Percentiles rank a stretch among this genome's conserved stretches.
These are phyloP conservation scores for Glutinoglossum americanum DNA, from an alignment of 495 filamentous ascomycete species.

Conservation along the genomic window DNA sequence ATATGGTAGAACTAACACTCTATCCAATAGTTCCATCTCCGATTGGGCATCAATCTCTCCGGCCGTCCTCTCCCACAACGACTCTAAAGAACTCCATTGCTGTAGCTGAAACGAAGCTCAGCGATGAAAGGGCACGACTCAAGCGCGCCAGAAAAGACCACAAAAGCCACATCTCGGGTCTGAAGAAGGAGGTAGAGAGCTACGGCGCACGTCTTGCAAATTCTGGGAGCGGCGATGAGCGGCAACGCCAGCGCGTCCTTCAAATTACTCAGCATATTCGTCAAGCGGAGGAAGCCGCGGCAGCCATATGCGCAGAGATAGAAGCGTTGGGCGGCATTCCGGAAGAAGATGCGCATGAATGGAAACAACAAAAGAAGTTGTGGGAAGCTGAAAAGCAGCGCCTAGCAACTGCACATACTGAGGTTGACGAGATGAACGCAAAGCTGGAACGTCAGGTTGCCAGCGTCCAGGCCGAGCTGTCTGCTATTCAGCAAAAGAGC, in stretches of 20 bases:
- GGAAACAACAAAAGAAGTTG: slow-evolving; percentile 33
- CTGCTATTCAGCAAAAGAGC: slow-evolving; percentile 43
- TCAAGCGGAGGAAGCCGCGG: slow-evolving; percentile 60
- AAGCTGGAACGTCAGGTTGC: slow-evolving; percentile 41
- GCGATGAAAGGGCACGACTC: slow-evolving; percentile 51
- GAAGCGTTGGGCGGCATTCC: slow-evolving; percentile 46
- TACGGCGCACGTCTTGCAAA: slow-evolving; percentile 42
- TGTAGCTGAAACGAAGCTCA: slow-evolving; percentile 54
- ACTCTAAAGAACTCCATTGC: slow-evolving; percentile 75
- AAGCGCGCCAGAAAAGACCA: slow-evolving; percentile 64
- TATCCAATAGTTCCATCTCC: slow-evolving; percentile 20
- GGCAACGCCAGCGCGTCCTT: slow-evolving; percentile 54
- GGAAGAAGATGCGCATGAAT: slow-evolving; percentile 38
- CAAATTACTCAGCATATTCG: slow-evolving; percentile 58
- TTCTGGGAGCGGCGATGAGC: slow-evolving; percentile 62
- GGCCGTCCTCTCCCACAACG: slow-evolving; percentile 51
- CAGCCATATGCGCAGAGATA: slow-evolving; percentile 37
- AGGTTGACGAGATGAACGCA: slow-evolving; percentile 37
- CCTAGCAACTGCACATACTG: slow-evolving; percentile 35
- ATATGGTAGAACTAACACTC: neutral
- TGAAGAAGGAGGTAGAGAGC: slow-evolving; percentile 65
- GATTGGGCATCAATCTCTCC: slow-evolving; percentile 46
- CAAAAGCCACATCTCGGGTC: slow-evolving; percentile 40
- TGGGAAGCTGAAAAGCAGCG: slow-evolving; percentile 43
- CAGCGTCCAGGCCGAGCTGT: slow-evolving; percentile 42